Evolutionary conservation across 2,329 filamentous ascomycete genomes (phyloP).

Genomic region (Colletotrichum coccodes): DNA sequence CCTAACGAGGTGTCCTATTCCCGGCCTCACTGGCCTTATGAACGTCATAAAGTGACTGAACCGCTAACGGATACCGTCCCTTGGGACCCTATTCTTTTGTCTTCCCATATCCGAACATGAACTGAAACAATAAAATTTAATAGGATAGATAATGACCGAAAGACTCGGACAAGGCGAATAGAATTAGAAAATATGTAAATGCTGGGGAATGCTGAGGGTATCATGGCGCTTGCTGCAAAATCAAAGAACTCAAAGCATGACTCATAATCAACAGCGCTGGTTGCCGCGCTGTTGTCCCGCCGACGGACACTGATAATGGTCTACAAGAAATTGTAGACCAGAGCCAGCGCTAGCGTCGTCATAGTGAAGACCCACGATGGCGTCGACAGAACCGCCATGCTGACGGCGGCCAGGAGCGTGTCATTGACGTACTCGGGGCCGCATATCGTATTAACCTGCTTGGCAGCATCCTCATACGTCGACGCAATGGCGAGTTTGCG

Average conservation of each 20-base stretch:
- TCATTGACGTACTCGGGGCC: conserved; percentile 67
- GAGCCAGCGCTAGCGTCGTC: conserved; percentile 5
- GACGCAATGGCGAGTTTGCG: conserved; percentile 71
- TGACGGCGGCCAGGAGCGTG: conserved; percentile 55
- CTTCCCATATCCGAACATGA: neutral
- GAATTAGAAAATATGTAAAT: conserved; percentile 18
- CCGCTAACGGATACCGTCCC: conserved; percentile 6
- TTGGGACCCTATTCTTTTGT: neutral
- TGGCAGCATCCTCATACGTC: conserved; percentile 78
- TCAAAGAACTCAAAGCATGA: conserved; percentile 32
- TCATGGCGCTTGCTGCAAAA: conserved; percentile 34
- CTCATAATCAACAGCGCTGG: conserved; percentile 18
- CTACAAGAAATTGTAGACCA: conserved; percentile 8
- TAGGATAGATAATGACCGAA: conserved; percentile 2
- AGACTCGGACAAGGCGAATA: neutral
- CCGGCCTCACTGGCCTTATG: neutral
- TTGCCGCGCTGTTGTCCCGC: neutral
- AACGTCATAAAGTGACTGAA: neutral
- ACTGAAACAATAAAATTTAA: conserved; percentile 3
- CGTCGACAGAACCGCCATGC: conserved; percentile 32
- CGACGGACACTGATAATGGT: neutral
- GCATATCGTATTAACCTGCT: conserved; percentile 75
- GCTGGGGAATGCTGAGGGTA: conserved; percentile 27
- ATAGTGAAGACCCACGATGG: conserved; percentile 22
- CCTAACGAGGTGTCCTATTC: neutral